Evolutionary conservation across 441 rosid genomes (phyloP).

Genomic region (Daphne laureola): DNA sequence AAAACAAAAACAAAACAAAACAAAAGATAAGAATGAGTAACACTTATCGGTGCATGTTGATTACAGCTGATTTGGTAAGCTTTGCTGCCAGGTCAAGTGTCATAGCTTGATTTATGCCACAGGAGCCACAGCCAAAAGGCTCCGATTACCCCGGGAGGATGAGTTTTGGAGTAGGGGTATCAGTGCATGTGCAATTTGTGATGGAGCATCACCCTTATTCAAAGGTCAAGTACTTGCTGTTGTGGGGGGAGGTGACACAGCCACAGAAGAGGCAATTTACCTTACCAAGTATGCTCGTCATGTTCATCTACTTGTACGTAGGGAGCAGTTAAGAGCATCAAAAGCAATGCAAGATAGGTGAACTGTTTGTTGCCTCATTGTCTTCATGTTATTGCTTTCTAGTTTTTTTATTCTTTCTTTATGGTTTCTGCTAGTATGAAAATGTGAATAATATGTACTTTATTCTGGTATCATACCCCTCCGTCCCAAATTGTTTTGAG

Average conservation of each 20-base stretch:
- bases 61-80: too few species aligned
- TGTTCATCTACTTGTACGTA: constrained; percentile 94
- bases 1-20: too few species aligned
- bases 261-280: constrained; percentile 93
- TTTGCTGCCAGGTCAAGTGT: constrained; percentile 62
- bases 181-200: constrained; percentile 98
- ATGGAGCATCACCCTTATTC: constrained; percentile 95
- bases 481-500: too few species aligned
- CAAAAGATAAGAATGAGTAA: too few species aligned
- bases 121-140: constrained; percentile 90
- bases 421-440: constrained; percentile 7
- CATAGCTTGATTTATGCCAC: constrained; percentile 82
- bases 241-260: constrained; percentile 99
- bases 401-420: neutral
- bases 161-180: constrained; percentile 99
- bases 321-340: constrained; percentile 81
- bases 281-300: constrained; percentile 92
- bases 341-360: constrained; percentile 99
- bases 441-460: too few species aligned
- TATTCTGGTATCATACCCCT: too few species aligned
- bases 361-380: constrained; percentile 19
- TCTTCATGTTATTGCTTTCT: neutral
- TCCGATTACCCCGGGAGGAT: constrained; percentile 78
- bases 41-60: too few species aligned
- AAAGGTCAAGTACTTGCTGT: constrained; percentile 96